Conservation (phyloP, 768 basidiomycete species). For the Megacollybia marginata region DNA sequence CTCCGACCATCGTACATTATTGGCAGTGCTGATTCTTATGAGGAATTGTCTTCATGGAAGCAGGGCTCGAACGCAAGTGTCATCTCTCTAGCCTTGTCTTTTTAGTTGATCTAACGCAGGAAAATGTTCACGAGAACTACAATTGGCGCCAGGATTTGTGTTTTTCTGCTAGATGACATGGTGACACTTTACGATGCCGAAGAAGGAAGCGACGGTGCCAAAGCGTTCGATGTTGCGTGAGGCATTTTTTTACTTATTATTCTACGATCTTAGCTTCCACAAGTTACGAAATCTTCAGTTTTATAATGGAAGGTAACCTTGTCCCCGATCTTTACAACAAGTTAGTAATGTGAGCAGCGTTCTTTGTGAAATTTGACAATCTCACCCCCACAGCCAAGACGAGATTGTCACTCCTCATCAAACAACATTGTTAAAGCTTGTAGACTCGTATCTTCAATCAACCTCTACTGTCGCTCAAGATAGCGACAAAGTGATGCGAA, state of each 20-base stretch:
- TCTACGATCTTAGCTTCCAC: conserved; percentile 6
- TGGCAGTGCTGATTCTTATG: conserved; percentile 63
- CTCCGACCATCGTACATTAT: conserved; percentile 51
- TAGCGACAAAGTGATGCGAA: conserved; percentile 20
- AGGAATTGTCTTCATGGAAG: conserved; percentile 63
- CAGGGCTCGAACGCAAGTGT: conserved; percentile 44
- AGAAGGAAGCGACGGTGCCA: conserved; percentile 54
- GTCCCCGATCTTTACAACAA: conserved; percentile 53
- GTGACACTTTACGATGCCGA: conserved; percentile 62
- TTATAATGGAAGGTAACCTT: conserved; percentile 52
- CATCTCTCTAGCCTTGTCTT: conserved; percentile 5
- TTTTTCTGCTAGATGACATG: conserved; percentile 65
- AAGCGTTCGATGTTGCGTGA: conserved; percentile 75
- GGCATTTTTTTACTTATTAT: conserved; percentile 7
- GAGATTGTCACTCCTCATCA: conserved; percentile 82
- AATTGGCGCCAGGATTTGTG: conserved; percentile 58
- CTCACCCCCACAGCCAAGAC: conserved; percentile 33
- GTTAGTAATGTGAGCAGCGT: conserved; percentile 49
- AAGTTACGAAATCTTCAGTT: conserved; percentile 63
- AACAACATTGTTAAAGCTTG: conserved; percentile 77
- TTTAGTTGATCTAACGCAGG: conserved; percentile 23
- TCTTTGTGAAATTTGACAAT: conserved; percentile 2
- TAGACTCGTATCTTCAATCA: conserved; percentile 78
- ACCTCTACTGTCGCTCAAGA: conserved; percentile 21
- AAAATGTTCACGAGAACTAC: conserved; percentile 43